These are phyloP conservation scores for Geranium incanum DNA, from an alignment of 441 rosid species.

Conservation along the genomic window DNA sequence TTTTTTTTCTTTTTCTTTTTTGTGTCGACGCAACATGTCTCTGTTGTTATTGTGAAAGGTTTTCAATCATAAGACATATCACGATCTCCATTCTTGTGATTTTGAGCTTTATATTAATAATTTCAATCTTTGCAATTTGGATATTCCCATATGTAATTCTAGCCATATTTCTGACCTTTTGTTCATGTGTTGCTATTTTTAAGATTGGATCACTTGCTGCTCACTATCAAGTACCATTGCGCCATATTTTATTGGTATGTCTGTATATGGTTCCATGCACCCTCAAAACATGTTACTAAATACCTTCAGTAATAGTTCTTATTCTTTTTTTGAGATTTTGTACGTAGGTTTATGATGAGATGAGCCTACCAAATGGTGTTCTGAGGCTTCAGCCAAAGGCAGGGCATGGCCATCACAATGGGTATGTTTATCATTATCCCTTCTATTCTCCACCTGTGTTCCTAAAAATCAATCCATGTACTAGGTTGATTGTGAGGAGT, in stretches of 20 bases:
- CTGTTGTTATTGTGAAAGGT: not conserved
- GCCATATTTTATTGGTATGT: constrained; percentile 75
- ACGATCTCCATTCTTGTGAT: too few relatives aligned
- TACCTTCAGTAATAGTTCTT: not conserved
- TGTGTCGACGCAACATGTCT: not conserved
- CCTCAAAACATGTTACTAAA: constrained; percentile 11
- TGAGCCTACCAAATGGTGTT: constrained; percentile 84
- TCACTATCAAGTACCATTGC: constrained; percentile 76
- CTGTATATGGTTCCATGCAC: constrained; percentile 12
- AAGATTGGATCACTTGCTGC: constrained; percentile 93
- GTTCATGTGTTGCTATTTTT: constrained; percentile 15
- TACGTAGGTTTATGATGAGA: constrained; percentile 68
- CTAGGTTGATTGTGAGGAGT: constrained; percentile 9
- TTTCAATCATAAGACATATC: too few relatives aligned
- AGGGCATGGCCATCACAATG: constrained; percentile 83
- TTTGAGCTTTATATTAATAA: too few relatives aligned
- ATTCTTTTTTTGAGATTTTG: constrained; percentile 6
- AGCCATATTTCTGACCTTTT: constrained; percentile 9
- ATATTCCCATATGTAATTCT: constrained; percentile 1
- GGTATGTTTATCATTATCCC: constrained; percentile 35
- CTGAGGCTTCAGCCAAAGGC: constrained; percentile 87
- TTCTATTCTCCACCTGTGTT: not conserved
- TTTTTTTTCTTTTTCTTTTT: not conserved
- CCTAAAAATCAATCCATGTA: constrained; percentile 2
- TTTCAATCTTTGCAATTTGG: too few relatives aligned